phyloP scores from a whole-genome alignment of 1,284 basidiomycete species.

The Peniophora sp. region DNA sequence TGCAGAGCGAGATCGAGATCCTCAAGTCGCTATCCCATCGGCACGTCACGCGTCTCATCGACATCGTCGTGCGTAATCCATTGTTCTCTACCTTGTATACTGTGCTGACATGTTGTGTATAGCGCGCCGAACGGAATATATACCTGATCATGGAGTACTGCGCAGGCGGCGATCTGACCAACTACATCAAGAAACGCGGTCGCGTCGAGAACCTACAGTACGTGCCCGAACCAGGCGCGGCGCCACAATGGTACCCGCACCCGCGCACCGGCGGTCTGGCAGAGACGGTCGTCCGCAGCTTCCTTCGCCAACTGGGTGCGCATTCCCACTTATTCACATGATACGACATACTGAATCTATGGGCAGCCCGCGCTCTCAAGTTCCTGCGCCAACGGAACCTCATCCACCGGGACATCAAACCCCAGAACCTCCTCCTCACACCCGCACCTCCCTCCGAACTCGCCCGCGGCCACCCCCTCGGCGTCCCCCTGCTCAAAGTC shows the following conservation, averaged over 20 bases:
- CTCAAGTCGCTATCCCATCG: slow-evolving; percentile 90
- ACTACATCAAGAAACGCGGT: slow-evolving; percentile 93
- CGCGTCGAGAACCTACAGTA: slow-evolving; percentile 82
- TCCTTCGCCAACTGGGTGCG: slow-evolving; percentile 86
- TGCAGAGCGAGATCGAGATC: slow-evolving; percentile 96
- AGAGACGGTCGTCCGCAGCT: slow-evolving; percentile 87
- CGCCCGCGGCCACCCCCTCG: slow-evolving; percentile 80
- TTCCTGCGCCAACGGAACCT: slow-evolving; percentile 87
- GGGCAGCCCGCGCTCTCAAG: slow-evolving; percentile 80
- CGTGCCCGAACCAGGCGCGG: slow-evolving; percentile 53
- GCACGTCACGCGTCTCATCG: slow-evolving; percentile 89
- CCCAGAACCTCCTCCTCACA: slow-evolving; percentile 90
- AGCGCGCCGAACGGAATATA: slow-evolving; percentile 91
- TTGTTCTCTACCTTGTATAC: background rate
- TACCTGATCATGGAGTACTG: slow-evolving; percentile 99
- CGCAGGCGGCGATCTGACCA: slow-evolving; percentile 89
- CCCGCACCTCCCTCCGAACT: slow-evolving; percentile 77
- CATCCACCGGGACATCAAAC: slow-evolving; percentile 97
- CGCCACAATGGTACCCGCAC: slow-evolving; percentile 83
- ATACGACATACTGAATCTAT: slow-evolving; percentile 1
- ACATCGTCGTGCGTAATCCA: slow-evolving; percentile 67
- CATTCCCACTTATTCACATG: slow-evolving; percentile 1
- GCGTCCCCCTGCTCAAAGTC: slow-evolving; percentile 91
- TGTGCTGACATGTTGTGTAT: slow-evolving; percentile 2
- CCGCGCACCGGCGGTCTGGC: slow-evolving; percentile 86